phyloP scores from a whole-genome alignment of 768 basidiomycete genomes.

The Rhizopogon rudus region DNA sequence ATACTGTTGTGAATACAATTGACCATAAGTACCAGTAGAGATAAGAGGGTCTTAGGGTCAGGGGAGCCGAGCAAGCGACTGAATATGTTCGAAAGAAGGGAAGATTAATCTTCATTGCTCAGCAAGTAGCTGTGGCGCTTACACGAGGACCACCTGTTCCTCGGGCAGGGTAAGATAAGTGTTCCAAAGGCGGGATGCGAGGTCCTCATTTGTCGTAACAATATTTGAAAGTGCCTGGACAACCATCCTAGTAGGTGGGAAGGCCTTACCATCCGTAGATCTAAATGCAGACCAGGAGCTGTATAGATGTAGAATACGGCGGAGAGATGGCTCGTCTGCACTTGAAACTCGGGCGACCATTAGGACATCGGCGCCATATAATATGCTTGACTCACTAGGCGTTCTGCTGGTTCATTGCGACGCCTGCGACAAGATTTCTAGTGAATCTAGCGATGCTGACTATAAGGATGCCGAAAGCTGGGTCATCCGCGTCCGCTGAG shows the following conservation, averaged over 20 bases:
- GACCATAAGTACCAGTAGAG: slow-evolving; percentile 63
- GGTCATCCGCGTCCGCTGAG: slow-evolving; percentile 29
- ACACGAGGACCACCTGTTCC: slow-evolving; percentile 75
- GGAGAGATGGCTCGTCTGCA: slow-evolving; percentile 65
- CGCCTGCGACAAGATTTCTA: slow-evolving; percentile 78
- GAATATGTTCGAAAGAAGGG: background rate
- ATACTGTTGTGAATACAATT: slow-evolving; percentile 64
- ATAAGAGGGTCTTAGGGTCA: slow-evolving; percentile 56
- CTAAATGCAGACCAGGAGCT: slow-evolving; percentile 73
- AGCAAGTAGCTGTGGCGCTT: slow-evolving; percentile 16
- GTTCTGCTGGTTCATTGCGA: slow-evolving; percentile 61
- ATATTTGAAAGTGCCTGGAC: slow-evolving; percentile 82
- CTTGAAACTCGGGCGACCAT: slow-evolving; percentile 33
- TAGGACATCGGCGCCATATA: background rate
- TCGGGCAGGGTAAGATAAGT: slow-evolving; percentile 64
- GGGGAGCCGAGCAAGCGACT: slow-evolving; percentile 62
- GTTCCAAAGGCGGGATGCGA: slow-evolving; percentile 57
- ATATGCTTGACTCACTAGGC: slow-evolving; percentile 56
- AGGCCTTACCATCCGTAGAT: slow-evolving; percentile 56
- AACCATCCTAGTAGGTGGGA: slow-evolving; percentile 57
- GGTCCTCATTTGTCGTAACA: slow-evolving; percentile 64
- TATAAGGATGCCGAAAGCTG: slow-evolving; percentile 35
- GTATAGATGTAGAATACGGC: slow-evolving; percentile 63
- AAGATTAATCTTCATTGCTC: slow-evolving; percentile 1
- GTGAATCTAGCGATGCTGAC: slow-evolving; percentile 70